phyloP scores from a whole-genome alignment of 2,329 filamentous ascomycete genomes.

The Penicillium freii region DNA sequence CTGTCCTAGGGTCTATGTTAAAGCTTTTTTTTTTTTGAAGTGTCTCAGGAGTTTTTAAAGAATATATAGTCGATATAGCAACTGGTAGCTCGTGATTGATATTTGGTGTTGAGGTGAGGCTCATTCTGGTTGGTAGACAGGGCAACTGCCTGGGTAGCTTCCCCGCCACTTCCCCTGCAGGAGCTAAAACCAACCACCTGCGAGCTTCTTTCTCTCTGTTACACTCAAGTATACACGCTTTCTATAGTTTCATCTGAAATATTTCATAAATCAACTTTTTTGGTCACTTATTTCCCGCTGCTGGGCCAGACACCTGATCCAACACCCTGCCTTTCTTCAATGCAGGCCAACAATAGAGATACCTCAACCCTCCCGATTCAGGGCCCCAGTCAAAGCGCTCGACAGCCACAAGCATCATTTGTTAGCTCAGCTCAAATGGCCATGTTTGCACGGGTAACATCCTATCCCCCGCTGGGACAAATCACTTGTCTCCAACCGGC shows the following conservation, averaged over 20 bases:
- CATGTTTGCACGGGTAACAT: conserved; percentile 56
- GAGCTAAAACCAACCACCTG: conserved; percentile 4
- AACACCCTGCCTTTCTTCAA: conserved; percentile 6
- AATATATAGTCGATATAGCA: no score
- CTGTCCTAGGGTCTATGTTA: background rate
- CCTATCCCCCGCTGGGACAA: conserved; percentile 72
- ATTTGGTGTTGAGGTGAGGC: background rate
- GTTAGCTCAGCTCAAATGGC: conserved; percentile 43
- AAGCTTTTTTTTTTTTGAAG: background rate
- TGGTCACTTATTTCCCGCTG: background rate
- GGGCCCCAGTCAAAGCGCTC: conserved; percentile 9
- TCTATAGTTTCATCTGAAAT: background rate
- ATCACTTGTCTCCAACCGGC: conserved; percentile 59
- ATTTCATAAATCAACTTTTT: background rate
- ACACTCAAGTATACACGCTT: background rate
- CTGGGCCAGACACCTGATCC: background rate
- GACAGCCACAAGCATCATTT: conserved; percentile 33
- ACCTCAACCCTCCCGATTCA: conserved; percentile 24
- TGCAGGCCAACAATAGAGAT: conserved; percentile 16
- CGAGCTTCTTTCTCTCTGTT: background rate
- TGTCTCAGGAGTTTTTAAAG: no score
- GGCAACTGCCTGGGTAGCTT: conserved; percentile 2
- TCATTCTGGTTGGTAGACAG: background rate
- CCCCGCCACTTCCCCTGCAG: conserved; percentile 14
- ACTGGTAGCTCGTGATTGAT: background rate